A percentile compares a stretch with the other conserved stretches of the same genome.
These are phyloP conservation scores for Cicer cuneatum DNA, from an alignment of 306 rosid genomes.

Conservation along the genomic window DNA sequence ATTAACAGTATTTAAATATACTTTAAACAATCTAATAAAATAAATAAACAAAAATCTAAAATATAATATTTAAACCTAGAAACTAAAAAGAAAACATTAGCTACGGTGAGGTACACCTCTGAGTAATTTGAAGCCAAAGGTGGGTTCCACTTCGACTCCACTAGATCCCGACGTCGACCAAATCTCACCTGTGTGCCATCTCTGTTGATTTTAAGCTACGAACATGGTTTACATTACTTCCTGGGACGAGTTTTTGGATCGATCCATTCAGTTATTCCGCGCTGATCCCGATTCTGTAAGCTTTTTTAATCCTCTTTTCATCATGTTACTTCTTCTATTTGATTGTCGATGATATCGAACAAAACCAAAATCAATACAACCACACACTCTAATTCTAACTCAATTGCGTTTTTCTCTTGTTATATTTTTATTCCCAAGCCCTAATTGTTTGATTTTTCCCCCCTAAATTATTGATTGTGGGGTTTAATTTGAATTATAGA, in stretches of 20 bases:
- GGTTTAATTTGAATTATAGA: slow-evolving; percentile 53
- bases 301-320: not conserved
- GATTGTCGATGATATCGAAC: slow-evolving; percentile 30
- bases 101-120: not conserved
- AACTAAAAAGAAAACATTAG: not conserved
- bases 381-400: not conserved
- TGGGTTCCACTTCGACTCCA: slow-evolving; percentile 3
- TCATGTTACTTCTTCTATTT: slow-evolving; percentile 2
- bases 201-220: not conserved
- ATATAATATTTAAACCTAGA: too few species aligned
- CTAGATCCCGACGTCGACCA: not conserved
- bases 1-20: too few species aligned
- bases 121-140: not conserved
- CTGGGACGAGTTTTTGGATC: slow-evolving; percentile 47
- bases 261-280: slow-evolving; percentile 49
- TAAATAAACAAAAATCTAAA: too few species aligned
- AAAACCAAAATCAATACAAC: not conserved
- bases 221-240: slow-evolving; percentile 47
- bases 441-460: not conserved
- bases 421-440: not conserved
- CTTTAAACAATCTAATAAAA: too few species aligned
- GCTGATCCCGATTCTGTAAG: slow-evolving; percentile 76
- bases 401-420: not conserved
- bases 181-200: not conserved
- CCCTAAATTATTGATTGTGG: not conserved